Base-by-base conservation (phyloP, 257 asterid species). In the Echites panduratus region DNA sequence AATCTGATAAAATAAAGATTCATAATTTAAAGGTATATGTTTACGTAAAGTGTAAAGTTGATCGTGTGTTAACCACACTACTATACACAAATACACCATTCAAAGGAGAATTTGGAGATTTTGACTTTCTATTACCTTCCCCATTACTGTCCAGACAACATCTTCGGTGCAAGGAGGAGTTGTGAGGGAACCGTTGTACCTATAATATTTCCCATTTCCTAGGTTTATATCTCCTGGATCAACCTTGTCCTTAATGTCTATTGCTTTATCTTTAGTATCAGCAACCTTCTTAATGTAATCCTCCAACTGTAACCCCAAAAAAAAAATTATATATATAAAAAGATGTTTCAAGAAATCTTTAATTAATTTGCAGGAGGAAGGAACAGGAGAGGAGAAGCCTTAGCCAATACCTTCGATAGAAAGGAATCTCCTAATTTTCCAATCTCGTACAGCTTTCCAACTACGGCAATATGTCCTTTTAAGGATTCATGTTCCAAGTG, bases 401-500 rank as follows among this genome's bases (percentile, higher is more conserved):
- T 6, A 50, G 7, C n/a, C 22, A 22, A 50, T 80, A 90, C 97
- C 96, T 13, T 75, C 8, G 90, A 81, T 66, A 92, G 76, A 49
- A 92, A 90, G 3, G 88, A 66, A 59, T 90, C 38, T 32, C 3
- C 90, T 0, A 87, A 82, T 0, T 83, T 82, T 4, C 96, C 96
- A 8, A 85, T 79, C 70, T 80, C 75, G 70, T 90, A 90, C 82
- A 88, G 52, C 68, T 89, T 83, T 66, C 95, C 95, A 47, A 88
- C 24, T 6, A 92, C 95, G 35, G 95, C 89, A 22, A 72, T 78
- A 3, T 79, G 84, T 16, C 85, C 87, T 52, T 85, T 81, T 4
- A 50, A 12, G 62, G 88, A 83, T 77, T 84, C 56, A 70, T 92
- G 97, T 32, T 90, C 96, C 81, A 92, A 43, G 73, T 92, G 98